Conservation (phyloP, 148 eudicot species). For the Nyssa sinensis region DNA sequence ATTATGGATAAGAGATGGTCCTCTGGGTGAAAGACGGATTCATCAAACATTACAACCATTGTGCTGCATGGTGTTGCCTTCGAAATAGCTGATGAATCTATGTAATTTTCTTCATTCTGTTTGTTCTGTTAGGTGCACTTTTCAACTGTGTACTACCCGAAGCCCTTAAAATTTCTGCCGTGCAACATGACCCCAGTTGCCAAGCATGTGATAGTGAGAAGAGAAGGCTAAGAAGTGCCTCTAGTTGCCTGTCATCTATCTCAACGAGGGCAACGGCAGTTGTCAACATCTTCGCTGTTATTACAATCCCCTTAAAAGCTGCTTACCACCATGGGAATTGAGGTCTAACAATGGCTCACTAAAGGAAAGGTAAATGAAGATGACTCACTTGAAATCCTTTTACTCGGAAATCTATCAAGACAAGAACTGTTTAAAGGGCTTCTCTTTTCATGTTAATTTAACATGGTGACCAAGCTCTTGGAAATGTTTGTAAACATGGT, state of each 20-base stretch:
- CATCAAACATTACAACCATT: not conserved
- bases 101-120: not conserved
- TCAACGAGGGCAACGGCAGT: slow-evolving; percentile 67
- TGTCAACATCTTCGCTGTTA: slow-evolving; percentile 75
- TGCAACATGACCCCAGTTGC: slow-evolving; percentile 52
- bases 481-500: not conserved
- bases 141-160: slow-evolving; percentile 78
- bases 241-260: slow-evolving; percentile 72
- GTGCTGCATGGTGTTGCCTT: not conserved
- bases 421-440: slow-evolving; percentile 1
- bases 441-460: not conserved
- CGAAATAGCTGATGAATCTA: not conserved
- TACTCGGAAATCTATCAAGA: not conserved
- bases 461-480: not conserved
- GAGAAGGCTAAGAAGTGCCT: slow-evolving; percentile 57
- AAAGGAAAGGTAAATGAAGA: slow-evolving; percentile 33
- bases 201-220: slow-evolving; percentile 49
- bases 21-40: not conserved
- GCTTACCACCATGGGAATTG: slow-evolving; percentile 59
- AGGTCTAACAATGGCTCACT: slow-evolving; percentile 48
- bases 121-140: slow-evolving; percentile 47
- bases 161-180: slow-evolving; percentile 57
- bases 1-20: not conserved
- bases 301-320: slow-evolving; percentile 70
- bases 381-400: not conserved